These are phyloP conservation scores for Populus deltoides DNA, from an alignment of 345 rosid species.

Conservation along the genomic window DNA sequence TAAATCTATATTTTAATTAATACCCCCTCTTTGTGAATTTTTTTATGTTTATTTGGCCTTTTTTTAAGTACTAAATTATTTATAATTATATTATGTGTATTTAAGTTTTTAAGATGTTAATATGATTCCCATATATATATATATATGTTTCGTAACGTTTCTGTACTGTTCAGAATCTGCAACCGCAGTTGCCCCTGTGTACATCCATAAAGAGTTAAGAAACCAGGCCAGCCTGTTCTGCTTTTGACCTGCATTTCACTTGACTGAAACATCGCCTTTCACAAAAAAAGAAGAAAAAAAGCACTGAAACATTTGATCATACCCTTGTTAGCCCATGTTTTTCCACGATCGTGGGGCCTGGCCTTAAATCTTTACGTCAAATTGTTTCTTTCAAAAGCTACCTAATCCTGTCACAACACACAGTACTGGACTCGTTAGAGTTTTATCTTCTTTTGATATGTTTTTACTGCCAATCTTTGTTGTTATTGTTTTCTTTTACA, in stretches of 20 bases:
- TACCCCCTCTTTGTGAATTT: too few species aligned
- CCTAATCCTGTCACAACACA: slow-evolving; percentile 21
- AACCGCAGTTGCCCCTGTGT: not conserved
- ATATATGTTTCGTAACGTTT: not conserved
- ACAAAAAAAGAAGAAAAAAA: not conserved
- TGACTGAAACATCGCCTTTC: not conserved
- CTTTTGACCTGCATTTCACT: not conserved
- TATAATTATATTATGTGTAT: too few species aligned
- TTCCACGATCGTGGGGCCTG: not conserved
- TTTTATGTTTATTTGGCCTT: too few species aligned
- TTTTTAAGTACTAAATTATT: too few species aligned
- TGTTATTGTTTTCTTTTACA: not conserved
- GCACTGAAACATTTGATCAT: not conserved
- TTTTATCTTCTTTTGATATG: slow-evolving; percentile 49
- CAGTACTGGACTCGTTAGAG: slow-evolving; percentile 4
- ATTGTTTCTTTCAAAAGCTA: slow-evolving; percentile 3
- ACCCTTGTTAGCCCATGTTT: too few species aligned
- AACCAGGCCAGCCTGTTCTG: not conserved
- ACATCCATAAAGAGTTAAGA: not conserved
- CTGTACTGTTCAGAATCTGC: slow-evolving; percentile 1
- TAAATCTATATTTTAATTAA: too few species aligned
- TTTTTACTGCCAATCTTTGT: slow-evolving; percentile 24
- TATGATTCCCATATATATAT: too few species aligned
- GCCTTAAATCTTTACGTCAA: slow-evolving; percentile 10
- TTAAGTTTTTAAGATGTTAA: too few species aligned